phyloP scores from a whole-genome alignment of 1,284 basidiomycete genomes.

The Sphagnurus paluster region DNA sequence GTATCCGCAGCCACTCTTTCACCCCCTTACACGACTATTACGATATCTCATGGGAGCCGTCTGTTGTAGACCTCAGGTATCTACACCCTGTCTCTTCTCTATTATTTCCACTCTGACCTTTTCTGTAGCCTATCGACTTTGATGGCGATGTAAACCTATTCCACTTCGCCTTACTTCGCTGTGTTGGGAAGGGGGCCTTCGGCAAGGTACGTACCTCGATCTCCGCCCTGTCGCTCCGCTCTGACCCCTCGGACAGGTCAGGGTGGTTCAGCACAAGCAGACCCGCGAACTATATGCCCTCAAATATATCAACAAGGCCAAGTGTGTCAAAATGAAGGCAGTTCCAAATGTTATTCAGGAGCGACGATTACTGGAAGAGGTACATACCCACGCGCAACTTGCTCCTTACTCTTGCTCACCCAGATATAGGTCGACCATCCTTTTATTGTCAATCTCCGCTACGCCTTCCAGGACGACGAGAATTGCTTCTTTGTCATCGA shows the following conservation, averaged over 20 bases:
- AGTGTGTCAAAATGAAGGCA: slow-evolving; percentile 98
- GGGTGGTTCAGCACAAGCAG: slow-evolving; percentile 98
- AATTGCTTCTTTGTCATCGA: slow-evolving; percentile 99
- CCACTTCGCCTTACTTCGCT: slow-evolving; percentile 92
- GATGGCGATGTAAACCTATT: slow-evolving; percentile 97
- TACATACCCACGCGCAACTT: slow-evolving; percentile 32
- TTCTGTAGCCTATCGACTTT: slow-evolving; percentile 89
- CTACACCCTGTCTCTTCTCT: slow-evolving; percentile 1
- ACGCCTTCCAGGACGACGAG: slow-evolving; percentile 99
- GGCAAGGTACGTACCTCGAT: slow-evolving; percentile 73
- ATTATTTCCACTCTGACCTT: slow-evolving; percentile 9
- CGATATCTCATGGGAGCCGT: slow-evolving; percentile 71
- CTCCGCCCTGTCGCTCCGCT: slow-evolving; percentile 1
- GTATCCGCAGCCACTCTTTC: slow-evolving; percentile 1
- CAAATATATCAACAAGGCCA: slow-evolving; percentile 99
- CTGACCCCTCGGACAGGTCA: slow-evolving; percentile 60
- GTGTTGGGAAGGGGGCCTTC: slow-evolving; percentile 97
- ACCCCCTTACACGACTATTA: slow-evolving; percentile 24
- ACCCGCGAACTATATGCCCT: slow-evolving; percentile 93
- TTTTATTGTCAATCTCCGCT: slow-evolving; percentile 94
- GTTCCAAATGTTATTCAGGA: slow-evolving; percentile 98
- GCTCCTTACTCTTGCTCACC: slow-evolving; percentile 11
- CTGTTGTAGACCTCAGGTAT: slow-evolving; percentile 80
- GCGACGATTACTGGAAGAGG: slow-evolving; percentile 89
- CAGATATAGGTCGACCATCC: slow-evolving; percentile 86